phyloP scores from a whole-genome alignment of 495 filamentous ascomycete genomes.

The Umbilicaria muhlenbergii region DNA sequence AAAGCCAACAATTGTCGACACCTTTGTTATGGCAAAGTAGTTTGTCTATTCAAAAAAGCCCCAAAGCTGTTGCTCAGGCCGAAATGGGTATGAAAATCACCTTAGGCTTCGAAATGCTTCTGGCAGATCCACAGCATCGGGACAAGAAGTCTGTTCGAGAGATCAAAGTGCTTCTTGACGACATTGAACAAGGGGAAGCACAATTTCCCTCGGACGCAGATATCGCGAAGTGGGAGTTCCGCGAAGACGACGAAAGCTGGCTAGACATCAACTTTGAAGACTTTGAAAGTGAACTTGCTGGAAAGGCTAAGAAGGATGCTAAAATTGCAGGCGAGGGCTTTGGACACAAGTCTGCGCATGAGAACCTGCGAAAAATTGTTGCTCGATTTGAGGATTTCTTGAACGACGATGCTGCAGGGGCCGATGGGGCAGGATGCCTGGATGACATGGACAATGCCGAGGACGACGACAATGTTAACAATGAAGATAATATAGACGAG shows the following conservation, averaged over 20 bases:
- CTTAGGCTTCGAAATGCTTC: constrained; percentile 82
- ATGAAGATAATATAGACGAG: constrained; percentile 20
- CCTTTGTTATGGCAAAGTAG: constrained; percentile 45
- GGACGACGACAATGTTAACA: constrained; percentile 32
- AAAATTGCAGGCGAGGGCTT: constrained; percentile 29
- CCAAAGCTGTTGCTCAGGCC: constrained; percentile 27
- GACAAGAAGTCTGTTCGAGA: constrained; percentile 53
- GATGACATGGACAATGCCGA: constrained; percentile 58
- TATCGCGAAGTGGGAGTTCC: constrained; percentile 49
- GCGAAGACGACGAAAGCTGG: constrained; percentile 79
- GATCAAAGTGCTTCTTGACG: constrained; percentile 57
- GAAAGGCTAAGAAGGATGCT: constrained; percentile 18
- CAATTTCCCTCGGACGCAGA: constrained; percentile 56
- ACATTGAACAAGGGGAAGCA: constrained; percentile 45
- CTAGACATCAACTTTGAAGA: constrained; percentile 81
- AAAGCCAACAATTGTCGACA: constrained; percentile 66
- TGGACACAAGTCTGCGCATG: constrained; percentile 65
- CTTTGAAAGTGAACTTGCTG: constrained; percentile 63
- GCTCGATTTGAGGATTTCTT: constrained; percentile 84
- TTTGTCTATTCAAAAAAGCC: constrained; percentile 21
- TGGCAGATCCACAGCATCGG: constrained; percentile 45
- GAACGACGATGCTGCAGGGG: constrained; percentile 67
- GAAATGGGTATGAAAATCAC: constrained; percentile 82
- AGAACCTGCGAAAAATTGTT: constrained; percentile 78
- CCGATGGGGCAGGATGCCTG: constrained; percentile 58